These are phyloP conservation scores for Epichloe amarillans DNA, from an alignment of 2,329 filamentous ascomycete species.

Conservation along the genomic window DNA sequence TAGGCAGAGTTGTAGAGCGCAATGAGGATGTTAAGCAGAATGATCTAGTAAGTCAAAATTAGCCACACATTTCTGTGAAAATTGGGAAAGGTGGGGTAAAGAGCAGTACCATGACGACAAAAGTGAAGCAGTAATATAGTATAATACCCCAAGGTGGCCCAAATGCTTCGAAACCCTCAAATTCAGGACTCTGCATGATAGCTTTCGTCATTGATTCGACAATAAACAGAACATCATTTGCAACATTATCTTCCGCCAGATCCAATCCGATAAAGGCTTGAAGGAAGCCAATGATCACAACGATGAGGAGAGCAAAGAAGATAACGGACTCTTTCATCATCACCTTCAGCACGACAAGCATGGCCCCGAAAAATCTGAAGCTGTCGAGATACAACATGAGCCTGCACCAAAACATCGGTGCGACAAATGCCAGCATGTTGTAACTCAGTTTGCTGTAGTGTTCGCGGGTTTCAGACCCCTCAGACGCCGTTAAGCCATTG, in stretches of 20 bases:
- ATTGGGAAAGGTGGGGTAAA: background rate
- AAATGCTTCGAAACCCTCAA: conserved; percentile 77
- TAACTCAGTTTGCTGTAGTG: conserved; percentile 74
- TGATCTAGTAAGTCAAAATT: conserved; percentile 26
- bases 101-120: conserved; percentile 75
- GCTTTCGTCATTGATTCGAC: conserved; percentile 75
- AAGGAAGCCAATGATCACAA: conserved; percentile 77
- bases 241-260: conserved; percentile 58
- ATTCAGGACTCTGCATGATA: conserved; percentile 85
- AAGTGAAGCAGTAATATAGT: conserved; percentile 95
- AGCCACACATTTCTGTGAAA: background rate
- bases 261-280: conserved; percentile 92
- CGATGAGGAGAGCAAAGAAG: conserved; percentile 81
- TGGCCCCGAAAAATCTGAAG: conserved; percentile 95
- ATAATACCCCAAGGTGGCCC: conserved; percentile 86
- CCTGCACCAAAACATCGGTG: conserved; percentile 94
- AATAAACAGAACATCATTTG: conserved; percentile 60
- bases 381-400: conserved; percentile 87
- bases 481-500: conserved; percentile 55
- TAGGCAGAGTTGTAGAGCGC: conserved; percentile 96
- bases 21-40: conserved; percentile 91
- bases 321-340: conserved; percentile 93
- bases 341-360: conserved; percentile 92
- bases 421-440: conserved; percentile 84
- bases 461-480: conserved; percentile 30